Base-by-base conservation (phyloP, 805 yeast species). In the Myxozyma kluyveri region DNA sequence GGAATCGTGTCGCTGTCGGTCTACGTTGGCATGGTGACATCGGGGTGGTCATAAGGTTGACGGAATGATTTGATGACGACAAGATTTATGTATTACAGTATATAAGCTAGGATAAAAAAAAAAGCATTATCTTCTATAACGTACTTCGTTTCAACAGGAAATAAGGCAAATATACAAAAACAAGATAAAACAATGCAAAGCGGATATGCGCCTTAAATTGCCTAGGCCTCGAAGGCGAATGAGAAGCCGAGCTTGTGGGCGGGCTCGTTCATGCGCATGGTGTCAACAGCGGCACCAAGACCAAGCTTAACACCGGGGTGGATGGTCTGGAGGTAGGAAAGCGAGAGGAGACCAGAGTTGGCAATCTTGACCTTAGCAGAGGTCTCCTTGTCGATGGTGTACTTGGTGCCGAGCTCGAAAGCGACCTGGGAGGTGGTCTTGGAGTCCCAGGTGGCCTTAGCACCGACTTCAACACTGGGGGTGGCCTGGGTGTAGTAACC, bases 201-300 rank as follows among this genome's bases (percentile, higher is more conserved):
- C n/a, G n/a, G n/a, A n/a, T n/a, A n/a, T n/a, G n/a, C n/a, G n/a
- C n/a, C n/a, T n/a, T n/a, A n/a, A n/a, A n/a, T 22, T 31, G 12
- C 10, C 73, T 84, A 91, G 72, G 96, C 95, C 65, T 95, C 76
- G 79, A 91, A 91, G 61, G 96, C 81, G 73, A 93, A 80, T 52
- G 96, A 88, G 77, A 88, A 80, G 75, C 99, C 99, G 68, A 93
- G 80, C 83, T 93, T 90, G 84, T 93, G 99, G 69, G 93, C 96
- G 61, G 96, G 88, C 80, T 90, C 97, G 70, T 87, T 83, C 70
- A 91, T 81, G 75, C 91, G 86, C 75, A 90, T 81, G 67, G 97
- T 95, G 75, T 93, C 96, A 75, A 93, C 84, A 60, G 96, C 88
- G 66, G 95, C 86, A 80, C 99, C 99, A 62, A 93, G 81, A 73